Evolutionary conservation across 257 asterid species (phyloP), one percentile per base, ranked within the genome.

Genomic region (Lycium ferocissimum): DNA sequence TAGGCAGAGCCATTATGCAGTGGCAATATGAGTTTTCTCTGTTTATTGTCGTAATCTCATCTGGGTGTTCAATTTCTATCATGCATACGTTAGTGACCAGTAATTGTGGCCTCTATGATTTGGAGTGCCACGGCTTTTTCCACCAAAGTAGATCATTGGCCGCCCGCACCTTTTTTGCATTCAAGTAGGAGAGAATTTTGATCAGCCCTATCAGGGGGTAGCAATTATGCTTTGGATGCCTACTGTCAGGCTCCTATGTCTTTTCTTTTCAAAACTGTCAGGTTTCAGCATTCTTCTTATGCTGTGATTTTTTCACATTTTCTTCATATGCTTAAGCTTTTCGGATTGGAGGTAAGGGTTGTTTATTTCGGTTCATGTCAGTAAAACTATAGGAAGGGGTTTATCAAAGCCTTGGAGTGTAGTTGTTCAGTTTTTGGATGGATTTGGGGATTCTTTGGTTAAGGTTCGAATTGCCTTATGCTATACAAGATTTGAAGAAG

Each of bases 401-500:
- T 53, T 78, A 78, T 53, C 49, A 33, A 78, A 78, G 47, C 82
- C 62, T 78, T 33, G 22, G 33, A 26, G 82, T 37, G 26, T 78
- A 35, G 66, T 53, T 26, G 65, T 51, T 78, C 13, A 33, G 65
- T 78, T 78, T 51, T 78, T 78, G 22, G 58, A 9, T 78, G 82
- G 49, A 53, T 53, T 11, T 78, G 65, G 14, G 66, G 49, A 78
- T 78, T 5, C 63, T 14, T 78, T 53, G 26, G 9, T 53, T 51
- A 53, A 78, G 82, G 49, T 53, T 53, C 45, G 53, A 33, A 63
- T 53, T 78, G 65, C 49, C 45, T 78, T 53, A 15, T 33, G 82
- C 82, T 78, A 78, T 33, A 78, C 65, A 78, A 53, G 63, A 78
- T 26, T 56, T 78, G 63, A 15, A 13, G 62, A 78, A 35, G 33